Conservation (phyloP, 1,139 yeast species). For the Spathaspora jeffriesii region DNA sequence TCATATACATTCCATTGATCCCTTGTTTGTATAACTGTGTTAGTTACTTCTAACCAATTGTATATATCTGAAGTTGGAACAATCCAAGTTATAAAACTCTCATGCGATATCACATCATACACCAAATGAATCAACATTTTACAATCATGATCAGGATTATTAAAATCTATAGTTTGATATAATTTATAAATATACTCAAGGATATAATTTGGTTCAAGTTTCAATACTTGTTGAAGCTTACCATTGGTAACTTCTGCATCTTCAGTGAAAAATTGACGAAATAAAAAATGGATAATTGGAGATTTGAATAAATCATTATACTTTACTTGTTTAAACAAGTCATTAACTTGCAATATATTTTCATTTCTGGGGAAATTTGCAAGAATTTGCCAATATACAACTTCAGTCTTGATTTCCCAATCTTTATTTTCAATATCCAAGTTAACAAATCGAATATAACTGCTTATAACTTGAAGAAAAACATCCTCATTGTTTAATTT, state of each 20-base stretch:
- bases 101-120: constrained; percentile 21
- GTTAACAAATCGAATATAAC: neutral
- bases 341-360: constrained; percentile 4
- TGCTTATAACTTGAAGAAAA: neutral
- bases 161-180: constrained; percentile 8
- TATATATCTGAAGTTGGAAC: neutral
- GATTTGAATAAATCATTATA: neutral
- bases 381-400: constrained; percentile 13
- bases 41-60: constrained; percentile 14
- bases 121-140: constrained; percentile 15
- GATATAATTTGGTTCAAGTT: constrained; percentile 4
- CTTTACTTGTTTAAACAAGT: constrained; percentile 6
- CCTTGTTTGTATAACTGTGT: constrained; percentile 41
- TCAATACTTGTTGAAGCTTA: constrained; percentile 9
- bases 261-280: constrained; percentile 13
- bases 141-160: constrained; percentile 10
- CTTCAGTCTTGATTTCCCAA: constrained; percentile 2
- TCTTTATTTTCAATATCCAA: neutral
- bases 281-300: constrained; percentile 14
- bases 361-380: constrained; percentile 12
- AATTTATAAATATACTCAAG: constrained; percentile 6
- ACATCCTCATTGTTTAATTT: neutral
- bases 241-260: constrained; percentile 12
- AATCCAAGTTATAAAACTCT: constrained; percentile 23
- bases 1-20: constrained; percentile 56